These are phyloP conservation scores for Cupressus sempervirens DNA, from an alignment of 75 land plant genomes.

Conservation along the genomic window DNA sequence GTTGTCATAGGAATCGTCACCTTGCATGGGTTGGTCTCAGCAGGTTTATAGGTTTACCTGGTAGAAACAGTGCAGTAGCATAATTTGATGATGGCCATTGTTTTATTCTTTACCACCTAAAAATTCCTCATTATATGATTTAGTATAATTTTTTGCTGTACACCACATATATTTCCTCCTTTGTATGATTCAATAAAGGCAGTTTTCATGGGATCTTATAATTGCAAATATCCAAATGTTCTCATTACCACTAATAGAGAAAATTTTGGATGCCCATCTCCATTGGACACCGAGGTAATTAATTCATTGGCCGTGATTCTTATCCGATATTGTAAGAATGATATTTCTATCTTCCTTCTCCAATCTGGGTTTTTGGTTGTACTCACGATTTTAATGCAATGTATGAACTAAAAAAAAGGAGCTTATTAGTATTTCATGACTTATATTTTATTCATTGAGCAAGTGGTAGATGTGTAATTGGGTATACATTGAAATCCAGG, in stretches of 20 bases:
- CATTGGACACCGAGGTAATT: too few species aligned
- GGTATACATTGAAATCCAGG: not conserved
- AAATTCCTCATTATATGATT: not conserved
- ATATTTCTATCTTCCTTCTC: not conserved
- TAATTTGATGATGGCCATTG: not conserved
- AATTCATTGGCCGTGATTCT: not conserved
- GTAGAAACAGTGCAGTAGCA: not conserved
- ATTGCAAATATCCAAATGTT: too few species aligned
- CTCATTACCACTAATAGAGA: too few species aligned
- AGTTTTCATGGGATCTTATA: too few species aligned
- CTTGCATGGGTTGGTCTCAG: slow-evolving; percentile 88
- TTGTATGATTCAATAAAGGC: not conserved
- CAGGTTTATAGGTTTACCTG: slow-evolving; percentile 57
- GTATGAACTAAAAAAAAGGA: not conserved
- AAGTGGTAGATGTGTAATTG: not conserved
- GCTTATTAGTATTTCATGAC: not conserved
- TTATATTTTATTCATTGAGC: not conserved
- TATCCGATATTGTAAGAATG: not conserved
- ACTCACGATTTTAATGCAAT: not conserved
- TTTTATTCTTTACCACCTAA: slow-evolving; percentile 8
- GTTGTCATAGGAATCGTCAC: slow-evolving; percentile 90
- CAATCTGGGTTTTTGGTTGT: not conserved
- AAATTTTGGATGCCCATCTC: too few species aligned
- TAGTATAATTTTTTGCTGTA: not conserved
- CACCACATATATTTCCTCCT: not conserved